Evolutionary conservation across 73 alveolate species (phyloP), one percentile per base, ranked within the genome.

Genomic region (Durusdinium trenchii): DNA sequence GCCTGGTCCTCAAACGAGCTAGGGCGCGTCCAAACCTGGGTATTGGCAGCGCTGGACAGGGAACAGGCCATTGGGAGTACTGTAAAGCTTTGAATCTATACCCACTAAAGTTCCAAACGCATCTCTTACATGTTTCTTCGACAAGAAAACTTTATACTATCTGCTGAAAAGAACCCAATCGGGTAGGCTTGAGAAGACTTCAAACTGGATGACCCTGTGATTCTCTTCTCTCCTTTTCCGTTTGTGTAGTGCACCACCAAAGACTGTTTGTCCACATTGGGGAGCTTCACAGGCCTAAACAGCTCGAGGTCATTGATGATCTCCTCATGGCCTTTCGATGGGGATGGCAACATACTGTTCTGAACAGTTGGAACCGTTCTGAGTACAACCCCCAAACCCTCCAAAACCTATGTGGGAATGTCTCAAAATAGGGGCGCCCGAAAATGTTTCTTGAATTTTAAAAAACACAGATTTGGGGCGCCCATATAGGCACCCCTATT

Each of bases 101-200:
- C n/a, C n/a, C n/a, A n/a, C n/a, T n/a, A n/a, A n/a, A n/a, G n/a
- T 14, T 20, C 1, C 23, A 3, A 20, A 7, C 42, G 16, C 9
- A n/a, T 71, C 7, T 3, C 32, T 36, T 7, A 10, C 6, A 71
- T 71, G 32, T 5, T 35, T n/a, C 7, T 6, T 71, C 18, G 52
- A 36, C 78, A 69, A 18, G 43, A 75, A 18, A 75, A 18, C 6
- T 7, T 5, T 38, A 12, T 40, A 51, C 2, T 9, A 79, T 3
- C 3, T 47, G 6, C 2, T 28, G 2, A 61, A 45, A 46, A 28
- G 20, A 9, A 51, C 94, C 36, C 64, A 1, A 7, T 9, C 6
- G 95, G 95, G 43, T 85, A 85, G 26, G 54, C n/a, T 18, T 85
- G 95, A 6, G 95, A 85, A 40, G 75, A 57, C 35, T 85, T 85